phyloP scores from a whole-genome alignment of 768 basidiomycete species.

The Myochromella boudieri region DNA sequence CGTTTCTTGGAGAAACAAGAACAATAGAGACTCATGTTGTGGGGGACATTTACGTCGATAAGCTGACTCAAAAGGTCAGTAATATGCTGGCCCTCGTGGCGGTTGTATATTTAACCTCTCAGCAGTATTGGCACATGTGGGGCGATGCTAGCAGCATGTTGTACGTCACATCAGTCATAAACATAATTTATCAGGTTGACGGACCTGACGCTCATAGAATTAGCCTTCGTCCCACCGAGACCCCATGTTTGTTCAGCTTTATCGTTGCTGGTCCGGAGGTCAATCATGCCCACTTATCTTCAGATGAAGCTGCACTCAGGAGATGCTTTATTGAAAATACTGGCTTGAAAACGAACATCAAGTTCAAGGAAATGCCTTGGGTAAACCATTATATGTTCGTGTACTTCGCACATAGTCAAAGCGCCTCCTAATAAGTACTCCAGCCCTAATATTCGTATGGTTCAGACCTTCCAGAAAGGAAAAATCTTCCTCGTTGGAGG shows the following conservation, averaged over 20 bases:
- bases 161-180: constrained; percentile 22
- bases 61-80: constrained; percentile 37
- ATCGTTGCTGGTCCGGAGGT: constrained; percentile 25
- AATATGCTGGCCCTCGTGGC: not conserved
- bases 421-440: constrained; percentile 20
- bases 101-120: constrained; percentile 2
- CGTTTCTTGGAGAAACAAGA: constrained; percentile 40
- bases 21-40: constrained; percentile 33
- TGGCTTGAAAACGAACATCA: constrained; percentile 21
- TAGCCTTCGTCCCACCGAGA: constrained; percentile 32
- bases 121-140: constrained; percentile 49
- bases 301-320: constrained; percentile 32
- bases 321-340: constrained; percentile 21
- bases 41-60: constrained; percentile 43
- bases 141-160: constrained; percentile 33
- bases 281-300: constrained; percentile 17
- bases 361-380: constrained; percentile 27
- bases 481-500: constrained; percentile 52
- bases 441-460: constrained; percentile 48
- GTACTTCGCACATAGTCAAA: not conserved
- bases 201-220: no score
- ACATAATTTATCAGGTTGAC: no score
- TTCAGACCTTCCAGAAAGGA: constrained; percentile 37
- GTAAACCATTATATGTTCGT: constrained; percentile 26
- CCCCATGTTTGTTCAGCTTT: constrained; percentile 29